phyloP scores from a whole-genome alignment of 1,284 basidiomycete species.

The Ustilago lituana region DNA sequence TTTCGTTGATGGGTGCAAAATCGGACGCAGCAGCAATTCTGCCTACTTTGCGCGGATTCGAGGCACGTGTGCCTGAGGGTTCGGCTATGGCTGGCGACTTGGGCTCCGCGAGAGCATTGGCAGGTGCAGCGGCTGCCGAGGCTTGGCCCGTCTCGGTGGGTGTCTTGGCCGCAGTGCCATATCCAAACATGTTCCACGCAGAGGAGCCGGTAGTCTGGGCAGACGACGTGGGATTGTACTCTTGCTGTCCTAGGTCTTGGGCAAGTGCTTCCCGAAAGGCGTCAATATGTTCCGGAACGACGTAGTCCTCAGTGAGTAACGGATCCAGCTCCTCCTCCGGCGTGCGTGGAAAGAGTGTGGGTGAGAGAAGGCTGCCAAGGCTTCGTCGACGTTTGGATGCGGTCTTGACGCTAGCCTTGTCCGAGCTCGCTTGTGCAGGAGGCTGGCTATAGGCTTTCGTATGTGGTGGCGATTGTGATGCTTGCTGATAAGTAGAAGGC shows the following conservation, averaged over 20 bases:
- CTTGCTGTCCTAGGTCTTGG: slow-evolving; percentile 56
- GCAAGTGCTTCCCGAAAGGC: slow-evolving; percentile 57
- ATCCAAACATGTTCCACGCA: slow-evolving; percentile 43
- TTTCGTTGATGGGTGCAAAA: slow-evolving; percentile 65
- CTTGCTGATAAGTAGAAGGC: background rate
- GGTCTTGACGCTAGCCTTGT: slow-evolving; percentile 10
- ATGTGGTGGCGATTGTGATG: background rate
- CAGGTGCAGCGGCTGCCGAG: slow-evolving; percentile 12
- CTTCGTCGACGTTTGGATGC: slow-evolving; percentile 34
- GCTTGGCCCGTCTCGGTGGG: slow-evolving; percentile 21
- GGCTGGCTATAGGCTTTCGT: slow-evolving; percentile 3
- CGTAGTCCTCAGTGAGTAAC: slow-evolving; percentile 52
- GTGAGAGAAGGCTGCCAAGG: slow-evolving; percentile 41
- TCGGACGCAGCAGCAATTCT: slow-evolving; percentile 61
- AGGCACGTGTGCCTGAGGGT: slow-evolving; percentile 32
- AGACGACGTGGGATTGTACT: slow-evolving; percentile 38
- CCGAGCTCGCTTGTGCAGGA: background rate
- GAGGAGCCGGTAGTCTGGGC: slow-evolving; percentile 39
- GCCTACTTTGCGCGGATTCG: slow-evolving; percentile 52
- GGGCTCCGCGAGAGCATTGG: slow-evolving; percentile 9
- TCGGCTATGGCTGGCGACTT: slow-evolving; percentile 28
- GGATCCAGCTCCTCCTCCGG: slow-evolving; percentile 47
- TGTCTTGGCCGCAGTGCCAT: slow-evolving; percentile 22
- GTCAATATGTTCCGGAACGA: slow-evolving; percentile 47
- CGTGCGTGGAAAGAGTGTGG: slow-evolving; percentile 24